Percentiles rank a stretch among this genome's conserved stretches.
Evolutionary conservation across 2,329 filamentous ascomycete genomes (phyloP).

Genomic region (Monilinia polystroma): DNA sequence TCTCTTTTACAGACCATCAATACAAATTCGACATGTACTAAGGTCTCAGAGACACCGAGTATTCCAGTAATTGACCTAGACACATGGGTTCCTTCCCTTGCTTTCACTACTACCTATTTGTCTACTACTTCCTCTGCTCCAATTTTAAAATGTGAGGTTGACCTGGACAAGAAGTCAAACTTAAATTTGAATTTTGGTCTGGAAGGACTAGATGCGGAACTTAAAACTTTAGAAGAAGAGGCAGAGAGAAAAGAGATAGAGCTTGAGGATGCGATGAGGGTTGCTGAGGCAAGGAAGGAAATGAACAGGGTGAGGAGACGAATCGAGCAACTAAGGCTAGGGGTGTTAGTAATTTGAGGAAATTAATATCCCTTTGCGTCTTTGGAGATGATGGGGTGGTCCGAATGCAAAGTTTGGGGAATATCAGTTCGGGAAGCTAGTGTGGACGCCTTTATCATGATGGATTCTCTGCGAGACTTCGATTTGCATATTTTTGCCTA

Average conservation of each 20-base stretch:
- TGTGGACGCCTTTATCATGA: not conserved
- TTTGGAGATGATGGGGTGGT: not conserved
- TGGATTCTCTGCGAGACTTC: not conserved
- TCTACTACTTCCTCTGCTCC: not conserved
- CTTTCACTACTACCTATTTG: not conserved
- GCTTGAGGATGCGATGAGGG: constrained; percentile 8
- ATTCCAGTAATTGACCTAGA: not conserved
- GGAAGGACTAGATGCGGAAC: not conserved
- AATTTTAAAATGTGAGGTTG: not conserved
- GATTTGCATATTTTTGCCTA: not conserved
- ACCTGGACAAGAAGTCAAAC: not conserved
- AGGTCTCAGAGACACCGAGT: too few relatives aligned
- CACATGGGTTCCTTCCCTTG: not conserved
- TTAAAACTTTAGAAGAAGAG: not conserved
- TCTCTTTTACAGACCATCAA: not conserved
- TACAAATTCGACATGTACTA: rapidly evolving
- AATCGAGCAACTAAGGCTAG: not conserved
- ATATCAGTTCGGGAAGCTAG: not conserved
- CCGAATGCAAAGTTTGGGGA: not conserved
- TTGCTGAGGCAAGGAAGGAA: constrained; percentile 2
- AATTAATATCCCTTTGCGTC: too few relatives aligned
- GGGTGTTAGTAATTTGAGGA: not conserved
- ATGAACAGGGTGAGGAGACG: not conserved
- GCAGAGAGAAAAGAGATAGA: not conserved
- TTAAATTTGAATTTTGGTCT: not conserved